These are phyloP conservation scores for Saccharomycopsis phalli DNA, from an alignment of 1,139 yeast species.

Conservation along the genomic window DNA sequence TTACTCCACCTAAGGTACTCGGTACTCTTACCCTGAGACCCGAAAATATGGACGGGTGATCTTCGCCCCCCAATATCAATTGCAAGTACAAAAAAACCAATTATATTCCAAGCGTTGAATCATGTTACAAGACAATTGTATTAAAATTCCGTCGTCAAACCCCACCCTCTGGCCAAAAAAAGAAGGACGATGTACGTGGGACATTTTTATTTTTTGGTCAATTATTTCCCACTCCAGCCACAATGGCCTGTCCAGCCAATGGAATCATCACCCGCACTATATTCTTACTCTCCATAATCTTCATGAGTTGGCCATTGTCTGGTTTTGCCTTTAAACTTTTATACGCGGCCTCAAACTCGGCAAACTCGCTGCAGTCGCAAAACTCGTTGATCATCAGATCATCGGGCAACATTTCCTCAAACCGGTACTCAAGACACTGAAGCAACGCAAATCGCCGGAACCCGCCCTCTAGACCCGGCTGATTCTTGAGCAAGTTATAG, in stretches of 20 bases:
- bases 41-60: no score
- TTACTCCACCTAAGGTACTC: no score
- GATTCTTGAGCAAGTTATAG: conserved; percentile 22
- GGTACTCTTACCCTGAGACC: no score
- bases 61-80: no score
- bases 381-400: conserved; percentile 24
- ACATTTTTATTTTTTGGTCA: no score
- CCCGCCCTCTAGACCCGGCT: conserved; percentile 5
- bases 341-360: conserved; percentile 22
- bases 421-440: conserved; percentile 29
- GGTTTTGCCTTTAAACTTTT: conserved; percentile 5
- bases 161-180: no score
- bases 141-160: no score
- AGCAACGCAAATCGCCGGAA: conserved; percentile 26
- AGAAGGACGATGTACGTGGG: no score
- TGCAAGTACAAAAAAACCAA: no score
- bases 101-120: no score
- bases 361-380: conserved; percentile 25
- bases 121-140: no score
- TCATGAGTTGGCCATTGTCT: conserved; percentile 21
- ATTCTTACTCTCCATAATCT: conserved; percentile 20
- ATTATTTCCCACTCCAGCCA: conserved; percentile 17
- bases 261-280: conserved; percentile 27
- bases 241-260: conserved; percentile 27
- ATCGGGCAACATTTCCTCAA: conserved; percentile 25